phyloP scores from a whole-genome alignment of 2,329 filamentous ascomycete genomes.

The Sporothrix brunneoviolacea region DNA sequence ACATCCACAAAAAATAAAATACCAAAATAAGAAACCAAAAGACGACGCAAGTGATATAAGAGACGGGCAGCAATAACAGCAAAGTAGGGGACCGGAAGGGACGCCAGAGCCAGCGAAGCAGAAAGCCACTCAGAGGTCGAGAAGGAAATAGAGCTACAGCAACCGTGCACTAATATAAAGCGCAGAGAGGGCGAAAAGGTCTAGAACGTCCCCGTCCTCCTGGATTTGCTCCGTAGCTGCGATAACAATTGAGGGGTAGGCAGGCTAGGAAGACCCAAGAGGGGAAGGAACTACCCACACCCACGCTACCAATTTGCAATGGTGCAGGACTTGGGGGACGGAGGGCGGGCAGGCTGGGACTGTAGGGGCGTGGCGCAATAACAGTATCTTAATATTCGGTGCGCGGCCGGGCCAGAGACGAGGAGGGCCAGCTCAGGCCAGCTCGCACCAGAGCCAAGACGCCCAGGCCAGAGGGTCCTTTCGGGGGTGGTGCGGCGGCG shows the following conservation, averaged over 20 bases:
- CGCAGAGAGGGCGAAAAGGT: slow-evolving; percentile 9
- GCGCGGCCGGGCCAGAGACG: too few species aligned
- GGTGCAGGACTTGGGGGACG: not conserved
- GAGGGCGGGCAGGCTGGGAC: too few species aligned
- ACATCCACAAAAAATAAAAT: not conserved
- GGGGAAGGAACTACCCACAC: slow-evolving; percentile 13
- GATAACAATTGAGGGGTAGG: slow-evolving; percentile 17
- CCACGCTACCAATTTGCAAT: slow-evolving; percentile 4
- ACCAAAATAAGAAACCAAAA: not conserved
- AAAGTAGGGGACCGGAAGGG: slow-evolving; percentile 5
- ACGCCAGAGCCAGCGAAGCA: slow-evolving; percentile 1
- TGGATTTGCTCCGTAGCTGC: slow-evolving; percentile 10
- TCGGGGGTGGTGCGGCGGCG: too few species aligned
- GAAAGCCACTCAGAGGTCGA: not conserved
- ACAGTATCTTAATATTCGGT: too few species aligned
- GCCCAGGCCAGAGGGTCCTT: too few species aligned
- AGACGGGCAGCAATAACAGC: slow-evolving; percentile 1
- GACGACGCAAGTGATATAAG: not conserved
- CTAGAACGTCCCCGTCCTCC: slow-evolving; percentile 15
- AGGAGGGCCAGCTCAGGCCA: too few species aligned
- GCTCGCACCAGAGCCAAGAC: too few species aligned
- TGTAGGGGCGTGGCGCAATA: too few species aligned
- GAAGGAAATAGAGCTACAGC: slow-evolving; percentile 4
- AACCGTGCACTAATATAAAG: slow-evolving; percentile 11
- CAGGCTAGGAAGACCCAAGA: slow-evolving; percentile 6